Evolutionary conservation across 139 green algal genomes (phyloP).

Genomic region (Zygnema circumcarinatum): DNA sequence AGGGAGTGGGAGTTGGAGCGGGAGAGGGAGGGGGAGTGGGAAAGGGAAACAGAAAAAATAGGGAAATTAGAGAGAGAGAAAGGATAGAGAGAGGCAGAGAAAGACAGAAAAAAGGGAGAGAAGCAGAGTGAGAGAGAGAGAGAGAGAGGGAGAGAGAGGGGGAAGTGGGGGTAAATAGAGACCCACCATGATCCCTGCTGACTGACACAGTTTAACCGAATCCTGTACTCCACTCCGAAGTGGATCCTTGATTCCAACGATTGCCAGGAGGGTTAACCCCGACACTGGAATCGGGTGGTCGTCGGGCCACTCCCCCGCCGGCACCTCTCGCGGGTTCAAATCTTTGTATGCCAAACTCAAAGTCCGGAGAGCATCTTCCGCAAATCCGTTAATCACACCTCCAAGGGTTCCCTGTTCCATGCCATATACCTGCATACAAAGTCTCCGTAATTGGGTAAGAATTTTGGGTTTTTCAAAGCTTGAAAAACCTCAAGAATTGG

Average conservation of each 20-base stretch:
- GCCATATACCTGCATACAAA: neutral
- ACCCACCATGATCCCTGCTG: conserved; percentile 42
- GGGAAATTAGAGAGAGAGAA: too few relatives aligned
- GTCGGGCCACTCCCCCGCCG: neutral
- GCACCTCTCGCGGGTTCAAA: conserved; percentile 19
- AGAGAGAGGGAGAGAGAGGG: too few relatives aligned
- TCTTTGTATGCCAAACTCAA: conserved; percentile 43
- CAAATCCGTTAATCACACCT: conserved; percentile 16
- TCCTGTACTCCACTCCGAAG: conserved; percentile 78
- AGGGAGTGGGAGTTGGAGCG: neutral
- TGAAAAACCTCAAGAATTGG: too few relatives aligned
- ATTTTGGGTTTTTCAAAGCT: too few relatives aligned
- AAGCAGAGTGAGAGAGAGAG: too few relatives aligned
- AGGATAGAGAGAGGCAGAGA: too few relatives aligned
- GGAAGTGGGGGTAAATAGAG: too few relatives aligned
- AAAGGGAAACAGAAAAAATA: too few relatives aligned
- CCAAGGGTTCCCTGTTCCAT: neutral
- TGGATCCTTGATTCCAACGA: conserved; percentile 76
- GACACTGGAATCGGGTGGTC: conserved; percentile 27
- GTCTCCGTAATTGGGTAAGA: too few relatives aligned
- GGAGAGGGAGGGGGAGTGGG: neutral
- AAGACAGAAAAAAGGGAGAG: too few relatives aligned
- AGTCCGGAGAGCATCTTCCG: conserved; percentile 47
- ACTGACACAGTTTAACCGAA: conserved; percentile 70
- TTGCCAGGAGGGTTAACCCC: conserved; percentile 24